phyloP scores from a whole-genome alignment of 768 basidiomycete species.

The Mycena belliarum region DNA sequence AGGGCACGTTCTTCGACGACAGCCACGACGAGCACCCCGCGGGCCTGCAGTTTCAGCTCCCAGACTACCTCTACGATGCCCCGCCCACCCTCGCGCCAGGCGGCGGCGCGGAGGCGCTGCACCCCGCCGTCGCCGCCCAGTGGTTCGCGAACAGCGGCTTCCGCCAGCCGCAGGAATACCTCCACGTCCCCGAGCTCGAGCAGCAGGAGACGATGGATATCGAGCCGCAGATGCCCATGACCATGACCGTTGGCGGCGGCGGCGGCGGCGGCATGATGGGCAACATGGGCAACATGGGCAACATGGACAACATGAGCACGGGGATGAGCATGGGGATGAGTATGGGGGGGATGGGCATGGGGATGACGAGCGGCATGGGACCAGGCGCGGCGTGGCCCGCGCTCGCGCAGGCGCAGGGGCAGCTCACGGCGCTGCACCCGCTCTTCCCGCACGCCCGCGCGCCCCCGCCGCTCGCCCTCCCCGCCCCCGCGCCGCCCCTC shows the following conservation, averaged over 20 bases:
- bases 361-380: too few species aligned
- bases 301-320: too few species aligned
- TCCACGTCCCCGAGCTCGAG: too few species aligned
- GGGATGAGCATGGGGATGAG: too few species aligned
- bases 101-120: constrained; percentile 75
- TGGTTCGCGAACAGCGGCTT: constrained; percentile 58
- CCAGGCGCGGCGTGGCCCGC: background rate
- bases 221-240: too few species aligned
- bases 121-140: constrained; percentile 40
- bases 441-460: background rate
- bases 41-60: constrained; percentile 55
- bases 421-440: background rate
- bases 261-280: too few species aligned
- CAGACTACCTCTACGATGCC: constrained; percentile 59
- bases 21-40: background rate
- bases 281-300: too few species aligned
- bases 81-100: constrained; percentile 66
- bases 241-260: too few species aligned
- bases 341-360: too few species aligned
- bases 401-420: background rate
- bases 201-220: too few species aligned
- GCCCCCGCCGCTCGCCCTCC: background rate
- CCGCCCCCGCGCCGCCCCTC: background rate
- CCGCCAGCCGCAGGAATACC: background rate
- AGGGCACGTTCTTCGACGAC: background rate